Percentiles rank a stretch among this genome's conserved stretches.
These are phyloP conservation scores for Sanghuangporus weigelae DNA, from an alignment of 1,284 basidiomycete species.

Conservation along the genomic window DNA sequence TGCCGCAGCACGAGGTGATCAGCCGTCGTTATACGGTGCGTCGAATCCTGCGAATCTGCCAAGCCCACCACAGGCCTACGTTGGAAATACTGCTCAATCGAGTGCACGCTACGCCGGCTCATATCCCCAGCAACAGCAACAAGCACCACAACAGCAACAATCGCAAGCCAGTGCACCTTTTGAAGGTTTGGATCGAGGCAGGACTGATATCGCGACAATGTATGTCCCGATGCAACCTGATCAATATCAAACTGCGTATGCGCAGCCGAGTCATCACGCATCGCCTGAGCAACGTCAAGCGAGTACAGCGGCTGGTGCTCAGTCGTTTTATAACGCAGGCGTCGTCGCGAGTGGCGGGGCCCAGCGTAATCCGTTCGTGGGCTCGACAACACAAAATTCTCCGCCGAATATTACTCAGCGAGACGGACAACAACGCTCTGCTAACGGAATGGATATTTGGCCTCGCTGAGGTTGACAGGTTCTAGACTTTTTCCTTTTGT, in stretches of 20 bases:
- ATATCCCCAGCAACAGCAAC: slow-evolving; percentile 34
- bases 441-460: slow-evolving; percentile 72
- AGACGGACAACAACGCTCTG: slow-evolving; percentile 44
- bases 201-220: slow-evolving; percentile 59
- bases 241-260: slow-evolving; percentile 54
- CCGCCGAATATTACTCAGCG: slow-evolving; percentile 40
- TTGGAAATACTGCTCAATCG: slow-evolving; percentile 43
- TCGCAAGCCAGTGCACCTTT: slow-evolving; percentile 41
- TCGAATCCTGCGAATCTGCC: slow-evolving; percentile 48
- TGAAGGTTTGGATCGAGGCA: slow-evolving; percentile 49
- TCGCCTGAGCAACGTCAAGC: slow-evolving; percentile 29
- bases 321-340: slow-evolving; percentile 65
- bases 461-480: slow-evolving; percentile 40
- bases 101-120: slow-evolving; percentile 53
- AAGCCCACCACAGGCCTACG: slow-evolving; percentile 68
- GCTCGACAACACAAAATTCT: slow-evolving; percentile 18
- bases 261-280: slow-evolving; percentile 30
- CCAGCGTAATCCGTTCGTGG: slow-evolving; percentile 55
- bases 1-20: slow-evolving; percentile 53
- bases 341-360: slow-evolving; percentile 49
- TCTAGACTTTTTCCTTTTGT: not conserved
- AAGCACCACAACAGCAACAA: slow-evolving; percentile 18
- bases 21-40: slow-evolving; percentile 39
- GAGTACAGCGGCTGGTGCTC: slow-evolving; percentile 41
- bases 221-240: slow-evolving; percentile 79